Evolutionary conservation across 139 green algal species (phyloP), one percentile per base, ranked within the genome.

Genomic region (Pleodorina starrii): DNA sequence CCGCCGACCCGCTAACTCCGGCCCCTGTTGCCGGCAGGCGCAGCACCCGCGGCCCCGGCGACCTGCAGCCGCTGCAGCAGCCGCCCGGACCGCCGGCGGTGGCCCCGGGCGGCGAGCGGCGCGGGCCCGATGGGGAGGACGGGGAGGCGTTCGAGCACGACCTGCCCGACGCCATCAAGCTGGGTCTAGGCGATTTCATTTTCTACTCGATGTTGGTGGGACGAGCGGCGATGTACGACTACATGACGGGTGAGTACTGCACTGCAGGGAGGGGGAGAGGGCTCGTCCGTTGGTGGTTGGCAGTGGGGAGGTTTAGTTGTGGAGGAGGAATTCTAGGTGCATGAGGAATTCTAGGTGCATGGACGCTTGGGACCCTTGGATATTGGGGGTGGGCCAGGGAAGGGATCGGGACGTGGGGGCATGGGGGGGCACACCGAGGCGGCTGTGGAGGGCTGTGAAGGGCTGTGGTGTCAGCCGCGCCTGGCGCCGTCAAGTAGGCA

Each of bases 161-260:
- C 9, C 87, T 97, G 48, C 94, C 94, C 11, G 95, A 97, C 69
- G 90, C 88, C 29, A 98, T 99, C 82, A 98, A 99, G 94, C 95
- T 99, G 60, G 98, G 98, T 36, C 88, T 99, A 27, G 97, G 97
- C 10, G 98, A 99, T 94, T 99, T 99, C 92, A 99, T 99, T 78
- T 99, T 99, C 91, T 99, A 99, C 92, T 96, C 91, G 44, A 94
- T 99, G 76, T 93, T 99, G 29, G 96, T 99, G n/a, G 97, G 96
- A 0, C 92, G 98, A 2, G 98, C 98, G 10, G 96, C 97, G 9
- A 98, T 99, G 96, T 99, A 98, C 87, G 98, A 99, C 90, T 95
- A 96, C 89, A 96, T 99, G 88, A 99, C 97, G 23, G 93, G 97
- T 97, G 25, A n/a, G n/a, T n/a, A 68, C 19, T 11, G 19, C 57